A percentile compares a stretch with the other conserved stretches of the same genome.
Evolutionary conservation across 1,284 basidiomycete genomes (phyloP).

Genomic region (Puccinia polysora): DNA sequence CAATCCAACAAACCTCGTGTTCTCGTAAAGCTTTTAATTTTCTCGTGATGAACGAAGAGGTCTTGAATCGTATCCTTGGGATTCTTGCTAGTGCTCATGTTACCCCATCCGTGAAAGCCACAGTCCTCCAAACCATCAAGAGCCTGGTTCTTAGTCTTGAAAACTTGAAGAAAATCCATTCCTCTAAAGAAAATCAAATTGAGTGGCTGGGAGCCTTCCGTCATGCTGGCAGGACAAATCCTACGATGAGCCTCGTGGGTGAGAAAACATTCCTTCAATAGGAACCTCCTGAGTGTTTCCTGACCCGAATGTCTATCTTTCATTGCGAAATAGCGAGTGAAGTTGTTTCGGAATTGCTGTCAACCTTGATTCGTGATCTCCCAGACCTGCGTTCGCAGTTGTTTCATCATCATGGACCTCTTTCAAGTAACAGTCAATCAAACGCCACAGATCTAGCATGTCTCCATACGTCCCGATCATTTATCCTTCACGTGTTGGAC

Average conservation of each 20-base stretch:
- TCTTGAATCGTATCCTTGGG: background rate
- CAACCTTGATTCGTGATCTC: background rate
- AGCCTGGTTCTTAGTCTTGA: slow-evolving; percentile 3
- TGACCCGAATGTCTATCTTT: background rate
- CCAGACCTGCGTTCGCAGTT: slow-evolving; percentile 17
- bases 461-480: slow-evolving; percentile 23
- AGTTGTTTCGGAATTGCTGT: background rate
- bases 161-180: slow-evolving; percentile 9
- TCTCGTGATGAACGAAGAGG: background rate
- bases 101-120: background rate
- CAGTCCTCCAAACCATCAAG: slow-evolving; percentile 1
- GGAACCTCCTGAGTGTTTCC: background rate
- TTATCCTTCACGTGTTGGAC: slow-evolving; percentile 10
- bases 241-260: background rate
- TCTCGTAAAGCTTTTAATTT: slow-evolving; percentile 21
- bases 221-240: background rate
- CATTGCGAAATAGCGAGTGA: background rate
- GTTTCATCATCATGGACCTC: slow-evolving; percentile 3
- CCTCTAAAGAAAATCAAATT: background rate
- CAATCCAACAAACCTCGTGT: slow-evolving; percentile 3
- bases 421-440: background rate
- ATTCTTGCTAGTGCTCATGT: background rate
- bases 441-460: slow-evolving; percentile 3
- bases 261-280: background rate
- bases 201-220: slow-evolving; percentile 13